phyloP scores from a whole-genome alignment of 257 asterid genomes.

The Solanum neorickii region DNA sequence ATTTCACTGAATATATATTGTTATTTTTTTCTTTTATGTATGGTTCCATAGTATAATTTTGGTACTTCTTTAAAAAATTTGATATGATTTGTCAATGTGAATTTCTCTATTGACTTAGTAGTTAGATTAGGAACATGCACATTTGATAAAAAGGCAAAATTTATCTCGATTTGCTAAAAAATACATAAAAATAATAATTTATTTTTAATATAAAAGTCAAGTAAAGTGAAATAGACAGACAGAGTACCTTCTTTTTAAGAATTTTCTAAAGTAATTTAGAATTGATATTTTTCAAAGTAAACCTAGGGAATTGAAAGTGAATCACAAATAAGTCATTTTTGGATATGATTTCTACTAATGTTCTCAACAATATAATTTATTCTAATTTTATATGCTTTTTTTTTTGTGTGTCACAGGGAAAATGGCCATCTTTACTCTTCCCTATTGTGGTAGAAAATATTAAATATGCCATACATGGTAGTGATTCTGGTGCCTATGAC shows the following conservation, averaged over 20 bases:
- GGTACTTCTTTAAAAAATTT: neutral
- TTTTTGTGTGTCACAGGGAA: constrained; percentile 22
- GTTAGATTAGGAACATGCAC: neutral
- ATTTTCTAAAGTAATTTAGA: neutral
- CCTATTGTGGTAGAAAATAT: constrained; percentile 74
- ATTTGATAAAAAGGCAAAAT: neutral
- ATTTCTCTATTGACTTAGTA: neutral
- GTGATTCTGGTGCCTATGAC: constrained; percentile 77
- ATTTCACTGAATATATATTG: no score
- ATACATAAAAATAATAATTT: no score
- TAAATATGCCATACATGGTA: constrained; percentile 43
- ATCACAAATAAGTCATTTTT: neutral
- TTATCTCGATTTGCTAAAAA: neutral
- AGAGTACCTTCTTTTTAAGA: no score
- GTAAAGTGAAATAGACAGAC: no score
- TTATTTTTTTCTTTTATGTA: neutral
- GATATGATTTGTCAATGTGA: neutral
- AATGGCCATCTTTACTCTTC: constrained; percentile 36
- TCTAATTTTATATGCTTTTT: no score
- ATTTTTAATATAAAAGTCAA: no score
- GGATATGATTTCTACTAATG: neutral
- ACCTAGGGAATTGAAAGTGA: neutral
- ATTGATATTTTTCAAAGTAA: neutral
- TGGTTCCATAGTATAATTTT: neutral
- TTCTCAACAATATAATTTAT: neutral